These are phyloP conservation scores for Kurtzmaniella cleridarum DNA, from an alignment of 805 yeast genomes.

Conservation along the genomic window DNA sequence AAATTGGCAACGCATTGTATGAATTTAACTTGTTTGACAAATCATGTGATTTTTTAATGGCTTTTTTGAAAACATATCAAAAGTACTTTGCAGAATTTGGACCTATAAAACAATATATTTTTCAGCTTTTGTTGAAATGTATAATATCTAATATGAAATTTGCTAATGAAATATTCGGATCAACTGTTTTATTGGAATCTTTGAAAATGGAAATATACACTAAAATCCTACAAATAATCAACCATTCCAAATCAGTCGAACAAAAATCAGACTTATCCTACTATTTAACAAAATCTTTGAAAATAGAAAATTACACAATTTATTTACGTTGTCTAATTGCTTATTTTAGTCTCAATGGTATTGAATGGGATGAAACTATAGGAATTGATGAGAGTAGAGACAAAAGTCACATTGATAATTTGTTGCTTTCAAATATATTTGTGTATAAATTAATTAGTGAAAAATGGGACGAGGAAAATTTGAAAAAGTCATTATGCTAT, in stretches of 20 bases:
- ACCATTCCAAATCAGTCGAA: conserved; percentile 13
- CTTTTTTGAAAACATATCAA: conserved; percentile 4
- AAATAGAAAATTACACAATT: conserved; percentile 9
- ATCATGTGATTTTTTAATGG: conserved; percentile 2
- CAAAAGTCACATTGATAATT: conserved; percentile 1
- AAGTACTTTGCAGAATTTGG: background rate
- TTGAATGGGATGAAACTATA: conserved; percentile 6
- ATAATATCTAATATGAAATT: conserved; percentile 4
- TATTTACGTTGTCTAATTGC: conserved; percentile 10
- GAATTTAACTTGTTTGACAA: conserved; percentile 10
- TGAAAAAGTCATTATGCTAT: conserved; percentile 13
- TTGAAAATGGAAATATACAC: conserved; percentile 12
- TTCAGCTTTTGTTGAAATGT: conserved; percentile 10
- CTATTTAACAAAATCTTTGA: conserved; percentile 10
- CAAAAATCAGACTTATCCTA: conserved; percentile 14
- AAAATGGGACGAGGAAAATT: conserved; percentile 16
- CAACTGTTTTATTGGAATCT: conserved; percentile 8
- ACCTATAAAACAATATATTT: conserved; percentile 8
- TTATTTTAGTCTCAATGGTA: conserved; percentile 18
- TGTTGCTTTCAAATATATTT: conserved; percentile 17
- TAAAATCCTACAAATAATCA: conserved; percentile 13
- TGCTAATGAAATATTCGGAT: conserved; percentile 6
- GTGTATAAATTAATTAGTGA: conserved; percentile 16
- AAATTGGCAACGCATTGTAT: conserved; percentile 24
- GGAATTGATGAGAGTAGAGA: conserved; percentile 5